These are phyloP conservation scores for Crithidia expoeki DNA, from an alignment of 208 protist species.

Conservation along the genomic window DNA sequence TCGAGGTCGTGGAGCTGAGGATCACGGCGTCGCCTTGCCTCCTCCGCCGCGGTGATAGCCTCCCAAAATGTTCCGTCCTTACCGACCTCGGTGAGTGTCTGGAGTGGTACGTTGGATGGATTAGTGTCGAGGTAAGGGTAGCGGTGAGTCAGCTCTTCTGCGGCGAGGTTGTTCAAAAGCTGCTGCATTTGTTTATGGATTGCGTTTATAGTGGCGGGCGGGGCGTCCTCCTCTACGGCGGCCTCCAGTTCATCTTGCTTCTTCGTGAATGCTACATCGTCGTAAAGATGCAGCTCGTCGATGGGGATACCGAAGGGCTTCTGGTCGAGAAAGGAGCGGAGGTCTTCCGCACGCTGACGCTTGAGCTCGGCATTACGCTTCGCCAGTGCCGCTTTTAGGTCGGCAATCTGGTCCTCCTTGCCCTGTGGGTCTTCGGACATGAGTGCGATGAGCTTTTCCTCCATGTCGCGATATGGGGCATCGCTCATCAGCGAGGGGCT, in stretches of 20 bases:
- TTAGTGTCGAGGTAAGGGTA: slow-evolving; percentile 39
- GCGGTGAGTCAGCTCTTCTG: slow-evolving; percentile 29
- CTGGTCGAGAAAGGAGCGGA: slow-evolving; percentile 43
- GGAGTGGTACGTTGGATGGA: slow-evolving; percentile 34
- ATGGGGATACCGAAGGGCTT: slow-evolving; percentile 51
- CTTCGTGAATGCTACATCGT: slow-evolving; percentile 36
- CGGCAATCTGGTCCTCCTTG: slow-evolving; percentile 40
- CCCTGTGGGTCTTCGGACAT: slow-evolving; percentile 40
- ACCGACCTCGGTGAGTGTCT: slow-evolving; percentile 27
- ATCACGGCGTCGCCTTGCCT: background rate
- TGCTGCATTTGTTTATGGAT: slow-evolving; percentile 43
- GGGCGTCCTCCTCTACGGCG: slow-evolving; percentile 3
- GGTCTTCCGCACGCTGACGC: slow-evolving; percentile 26
- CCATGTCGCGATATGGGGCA: slow-evolving; percentile 50
- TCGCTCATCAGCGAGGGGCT: slow-evolving; percentile 43
- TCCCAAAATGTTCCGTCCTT: slow-evolving; percentile 39
- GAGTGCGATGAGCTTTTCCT: slow-evolving; percentile 46
- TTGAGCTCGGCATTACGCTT: slow-evolving; percentile 48
- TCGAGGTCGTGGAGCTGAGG: slow-evolving; percentile 13
- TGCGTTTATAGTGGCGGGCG: background rate
- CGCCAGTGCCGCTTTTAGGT: slow-evolving; percentile 45
- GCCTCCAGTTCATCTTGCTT: slow-evolving; percentile 30
- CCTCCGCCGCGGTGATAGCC: slow-evolving; percentile 17
- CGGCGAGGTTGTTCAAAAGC: slow-evolving; percentile 55
- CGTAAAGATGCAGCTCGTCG: slow-evolving; percentile 42